Evolutionary conservation across 2,329 filamentous ascomycete species (phyloP), one percentile per base, ranked within the genome.

Genomic region (Penicillium sp.): DNA sequence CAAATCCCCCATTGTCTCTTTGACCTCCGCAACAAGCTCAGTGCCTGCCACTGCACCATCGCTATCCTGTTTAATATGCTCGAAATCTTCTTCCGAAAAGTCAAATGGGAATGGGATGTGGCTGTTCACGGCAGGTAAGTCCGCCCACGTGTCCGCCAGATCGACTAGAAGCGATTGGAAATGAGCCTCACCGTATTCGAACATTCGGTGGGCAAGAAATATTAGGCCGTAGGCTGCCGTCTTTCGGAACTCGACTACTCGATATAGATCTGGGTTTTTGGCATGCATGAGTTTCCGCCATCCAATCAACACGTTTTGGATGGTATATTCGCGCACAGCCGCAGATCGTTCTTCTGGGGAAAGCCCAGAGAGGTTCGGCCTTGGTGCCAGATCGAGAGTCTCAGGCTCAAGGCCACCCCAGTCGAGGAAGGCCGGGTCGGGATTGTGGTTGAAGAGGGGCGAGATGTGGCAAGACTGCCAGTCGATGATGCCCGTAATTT

Each of bases 401-500:
- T 67, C 59, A 16, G 64, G 62, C 41, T 63, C 57, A 36, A 62
- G 56, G 30, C 56, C 59, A 49, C 57, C 56, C 54, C 55, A 66
- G 13, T 55, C 51, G 10, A 68, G 50, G 49, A 66, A 64, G 8
- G 53, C 58, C 11, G 63, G 61, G 41, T 64, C 56, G 29, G 54
- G 54, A 45, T 51, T 56, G 6, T 67, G 60, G 44, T 60, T 60
- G 39, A 65, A 62, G 27, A 67, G 58, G 1, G 65, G 64, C 1
- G 61, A 59, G 39, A 66, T 48, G 33, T 66, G 62, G 16, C 53
- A 56, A 19, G 60, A 63, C 48, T 68, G 62, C 64, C 63, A 68
- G 52, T 67, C 62, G 22, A 69, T 65, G 6, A 69, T 65, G 10
- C 59, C 55, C 4, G 60, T 58, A 18, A 68, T 63, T 4, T 49